Base-by-base conservation (phyloP, 2,329 filamentous ascomycete species). In the Botrytis fabae region DNA sequence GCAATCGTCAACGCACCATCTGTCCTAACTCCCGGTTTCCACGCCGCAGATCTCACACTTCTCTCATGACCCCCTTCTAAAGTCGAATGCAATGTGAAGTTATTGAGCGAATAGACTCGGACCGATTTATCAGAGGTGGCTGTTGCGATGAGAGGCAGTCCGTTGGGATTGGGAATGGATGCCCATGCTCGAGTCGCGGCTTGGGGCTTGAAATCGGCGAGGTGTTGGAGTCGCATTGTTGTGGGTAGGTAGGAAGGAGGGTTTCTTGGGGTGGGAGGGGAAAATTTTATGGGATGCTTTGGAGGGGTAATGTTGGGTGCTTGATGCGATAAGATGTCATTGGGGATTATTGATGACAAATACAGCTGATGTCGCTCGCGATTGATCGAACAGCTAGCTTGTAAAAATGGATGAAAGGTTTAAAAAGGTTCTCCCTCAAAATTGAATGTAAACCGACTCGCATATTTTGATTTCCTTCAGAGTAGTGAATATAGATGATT, bases 11-110 rank as follows among this genome's bases (percentile, higher is more conserved):
- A 91, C 80, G 91, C 89, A 32, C 85, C 87, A 75, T 86, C 83
- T 9, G 84, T 83, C 22, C 86, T 84, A 61, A 89, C 83, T 74
- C 87, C 86, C 0, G 95, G 94, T 83, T 97, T 97, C 96, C 96
- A 99, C 54, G 93, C 91, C 32, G 91, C 90, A 68, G 90, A 90
- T 72, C 96, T 90, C n/a, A 99, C 90, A 78, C 92, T 96, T 73
- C 96, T 92, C 78, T 94, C 93, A 84, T 99, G 96, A 12, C 95
- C 96, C 74, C 94, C 95, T 12, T 91, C 90, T 71, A 98, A 90
- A 32, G 88, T 89, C 79, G 91, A 94, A 80, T 97, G 91, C 68
- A 93, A 88, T 22, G 90, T 90, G 80, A 97, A 93, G 72, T 92
- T 92, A 51, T 89, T 89, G 68, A 98, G 90, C 68, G 93, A 97